phyloP scores from a whole-genome alignment of 495 filamentous ascomycete species.

The Penicillium arizonense region DNA sequence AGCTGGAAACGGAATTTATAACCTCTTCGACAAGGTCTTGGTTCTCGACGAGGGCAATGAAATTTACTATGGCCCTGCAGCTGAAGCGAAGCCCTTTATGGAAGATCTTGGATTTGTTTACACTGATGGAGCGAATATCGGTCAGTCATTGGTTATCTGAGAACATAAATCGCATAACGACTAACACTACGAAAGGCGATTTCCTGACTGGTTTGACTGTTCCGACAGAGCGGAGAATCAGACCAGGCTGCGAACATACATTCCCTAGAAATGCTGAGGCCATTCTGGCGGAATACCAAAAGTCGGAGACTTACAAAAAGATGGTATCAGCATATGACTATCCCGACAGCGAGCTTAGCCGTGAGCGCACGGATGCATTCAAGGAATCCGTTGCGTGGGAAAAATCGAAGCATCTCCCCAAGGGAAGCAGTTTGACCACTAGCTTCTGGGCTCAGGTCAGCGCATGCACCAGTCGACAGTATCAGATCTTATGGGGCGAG shows the following conservation, averaged over 20 bases:
- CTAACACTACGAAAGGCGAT: constrained; percentile 58
- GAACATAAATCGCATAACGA: background rate
- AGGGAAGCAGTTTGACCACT: constrained; percentile 52
- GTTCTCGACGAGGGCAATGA: constrained; percentile 63
- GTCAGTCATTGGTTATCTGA: background rate
- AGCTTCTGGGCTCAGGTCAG: constrained; percentile 56
- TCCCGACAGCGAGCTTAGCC: constrained; percentile 39
- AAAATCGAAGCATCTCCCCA: constrained; percentile 31
- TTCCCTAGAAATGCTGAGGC: constrained; percentile 45
- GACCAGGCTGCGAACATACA: constrained; percentile 45
- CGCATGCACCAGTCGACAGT: constrained; percentile 49
- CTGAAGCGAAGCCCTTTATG: constrained; percentile 62
- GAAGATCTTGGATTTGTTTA: constrained; percentile 62
- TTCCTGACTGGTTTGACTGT: constrained; percentile 71
- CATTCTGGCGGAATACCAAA: constrained; percentile 38
- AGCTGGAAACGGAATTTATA: constrained; percentile 61
- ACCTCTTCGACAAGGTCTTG: constrained; percentile 65
- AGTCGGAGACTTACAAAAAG: constrained; percentile 27
- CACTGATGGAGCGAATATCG: constrained; percentile 45
- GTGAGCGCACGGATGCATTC: constrained; percentile 45
- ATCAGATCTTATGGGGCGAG: constrained; percentile 59
- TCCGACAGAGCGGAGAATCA: constrained; percentile 59
- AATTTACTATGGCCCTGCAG: constrained; percentile 58
- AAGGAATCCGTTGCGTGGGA: constrained; percentile 42
- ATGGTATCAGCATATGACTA: constrained; percentile 47